Evolutionary conservation across 108 stramenopile species (phyloP), one percentile per base, ranked within the genome.

Genomic region (Aurantiochytrium sp.): DNA sequence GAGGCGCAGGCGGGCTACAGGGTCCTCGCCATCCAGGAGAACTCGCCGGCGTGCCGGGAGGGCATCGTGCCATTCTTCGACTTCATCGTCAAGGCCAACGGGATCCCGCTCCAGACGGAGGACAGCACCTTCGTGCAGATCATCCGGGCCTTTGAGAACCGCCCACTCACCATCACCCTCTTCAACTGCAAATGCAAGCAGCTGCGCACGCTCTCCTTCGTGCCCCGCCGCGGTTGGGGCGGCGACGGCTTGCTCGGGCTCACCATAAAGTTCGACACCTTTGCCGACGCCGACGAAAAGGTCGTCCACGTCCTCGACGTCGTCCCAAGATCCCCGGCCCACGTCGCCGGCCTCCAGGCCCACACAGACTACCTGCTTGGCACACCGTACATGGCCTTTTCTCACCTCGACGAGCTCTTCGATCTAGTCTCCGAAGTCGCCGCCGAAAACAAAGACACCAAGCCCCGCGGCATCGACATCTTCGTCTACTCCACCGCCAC

Each of bases 11-110:
- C 39, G 10, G 98, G 98, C 50, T 98, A 97, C 86, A 94, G 98
- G 10, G 97, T 98, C 10, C 89, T 98, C 37, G 98, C 97, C 4
- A 97, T 98, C 4, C 98, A 98, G 89, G 95, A 96, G 1, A 93
- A 96, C 86, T 94, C 93, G 45, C 98, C 98, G 4, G 96, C 98
- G 21, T 90, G 92, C 34, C 87, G 92, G 30, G 96, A 95, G 32
- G 97, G 98, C n/a, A 91, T 98, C 1, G 97, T 98, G 3, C 91
- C 92, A 53, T 98, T 97, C 89, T 95, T 98, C 81, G 98, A 97
- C 88, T 97, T 98, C 89, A 92, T 98, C 52, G 96, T 98, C 4
- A 96, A 95, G 39, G 89, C 87, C 42, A 87, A 89, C 55, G 86
- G 87, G 34, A 19, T 87, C 32, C 68, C 24, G 36, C 42, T 90